These are phyloP conservation scores for Pilobolus umbonatus DNA, from an alignment of 192 early-diverging fungal species.

Conservation along the genomic window DNA sequence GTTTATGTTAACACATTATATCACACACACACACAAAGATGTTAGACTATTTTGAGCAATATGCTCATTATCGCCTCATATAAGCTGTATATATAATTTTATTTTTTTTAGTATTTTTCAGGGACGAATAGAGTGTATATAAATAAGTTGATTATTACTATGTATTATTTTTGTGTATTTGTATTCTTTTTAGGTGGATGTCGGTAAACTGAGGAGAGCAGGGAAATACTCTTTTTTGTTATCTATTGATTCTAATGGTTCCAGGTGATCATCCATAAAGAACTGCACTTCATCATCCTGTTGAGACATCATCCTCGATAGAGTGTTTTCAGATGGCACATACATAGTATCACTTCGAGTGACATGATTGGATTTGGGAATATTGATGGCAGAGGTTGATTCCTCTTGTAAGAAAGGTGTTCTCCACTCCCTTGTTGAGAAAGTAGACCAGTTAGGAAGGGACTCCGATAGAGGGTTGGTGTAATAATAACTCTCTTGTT, in stretches of 20 bases:
- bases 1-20: not conserved
- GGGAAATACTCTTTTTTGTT: slow-evolving; percentile 6
- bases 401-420: not conserved
- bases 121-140: not conserved
- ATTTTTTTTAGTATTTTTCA: slow-evolving; percentile 5
- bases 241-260: slow-evolving; percentile 6
- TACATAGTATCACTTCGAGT: not conserved
- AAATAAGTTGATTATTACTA: not conserved
- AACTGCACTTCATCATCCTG: slow-evolving; percentile 25
- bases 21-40: not conserved
- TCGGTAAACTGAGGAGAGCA: slow-evolving; percentile 12
- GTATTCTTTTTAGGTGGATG: slow-evolving; percentile 1
- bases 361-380: slow-evolving; percentile 8
- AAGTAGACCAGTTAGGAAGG: no score
- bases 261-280: slow-evolving; percentile 22
- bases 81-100: not conserved
- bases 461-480: not conserved
- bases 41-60: not conserved
- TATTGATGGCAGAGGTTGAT: slow-evolving; percentile 16
- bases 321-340: not conserved
- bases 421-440: no score
- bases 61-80: not conserved
- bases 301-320: slow-evolving; percentile 2
- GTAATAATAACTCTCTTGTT: slow-evolving; percentile 7
- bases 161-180: not conserved